Evolutionary conservation across 257 asterid genomes (phyloP), one percentile per base, ranked within the genome.

Genomic region (Nicotiana tomentosiformis): DNA sequence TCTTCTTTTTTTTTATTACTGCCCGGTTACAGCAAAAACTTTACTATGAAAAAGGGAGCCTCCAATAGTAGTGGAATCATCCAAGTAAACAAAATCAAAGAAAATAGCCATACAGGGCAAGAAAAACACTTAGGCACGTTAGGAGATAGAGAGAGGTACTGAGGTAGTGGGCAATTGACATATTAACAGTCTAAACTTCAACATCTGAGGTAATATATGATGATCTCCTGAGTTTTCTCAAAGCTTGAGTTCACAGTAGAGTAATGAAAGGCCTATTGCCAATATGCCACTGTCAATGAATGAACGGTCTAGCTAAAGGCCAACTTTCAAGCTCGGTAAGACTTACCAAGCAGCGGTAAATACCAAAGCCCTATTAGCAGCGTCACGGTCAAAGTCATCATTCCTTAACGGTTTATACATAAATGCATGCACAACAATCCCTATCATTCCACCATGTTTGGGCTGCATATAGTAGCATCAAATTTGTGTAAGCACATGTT

Each of bases 291-390:
- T 49, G 62, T 49, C 79, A 74, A 74, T 20, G 60, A 4, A 16
- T 14, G 78, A 20, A 72, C 39, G 39, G 3, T 39, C 43, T 7
- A 23, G 43, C 69, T 74, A 12, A 49, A 23, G 14, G 14, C 62
- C 79, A 74, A 49, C 15, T 51, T 74, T 26, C 7, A 51, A 74
- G 46, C 39, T 9, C 66, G 23, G 80, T 16, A 37, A 80, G 30
- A 84, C 94, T 87, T 84, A 95, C 98, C 98, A 92, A 84, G 91
- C 98, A 67, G 86, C 77, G 82, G 88, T 84, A 80, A 90, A 93
- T 61, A 97, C 94, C 67, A 92, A 68, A 82, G 92, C 94, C 86
- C 98, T 85, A 3, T 82, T 81, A 53, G 92, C 94, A 83, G 98
- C 98, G 43, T 91, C 95, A 66, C 78, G 78, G 69, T 91, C 97